Evolutionary conservation across 306 rosid genomes (phyloP).

Genomic region (Lagenaria siceraria): DNA sequence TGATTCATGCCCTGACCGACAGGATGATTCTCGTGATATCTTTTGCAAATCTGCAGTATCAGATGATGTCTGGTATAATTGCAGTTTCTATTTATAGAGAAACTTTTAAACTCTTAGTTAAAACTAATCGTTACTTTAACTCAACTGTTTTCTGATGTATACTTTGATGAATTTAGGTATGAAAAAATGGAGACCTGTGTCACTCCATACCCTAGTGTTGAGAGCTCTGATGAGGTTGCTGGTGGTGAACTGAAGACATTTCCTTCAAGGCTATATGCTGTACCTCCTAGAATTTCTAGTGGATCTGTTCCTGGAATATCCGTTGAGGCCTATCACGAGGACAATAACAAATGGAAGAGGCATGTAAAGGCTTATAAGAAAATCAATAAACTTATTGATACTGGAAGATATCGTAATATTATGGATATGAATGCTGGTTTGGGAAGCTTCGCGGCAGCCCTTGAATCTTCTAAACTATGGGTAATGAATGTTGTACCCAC

Average conservation of each 20-base stretch:
- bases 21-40: slow-evolving; percentile 40
- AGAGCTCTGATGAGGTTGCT: slow-evolving; percentile 26
- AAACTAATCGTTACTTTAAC: background rate
- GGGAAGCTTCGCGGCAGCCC: slow-evolving; percentile 86
- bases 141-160: background rate
- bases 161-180: slow-evolving; percentile 34
- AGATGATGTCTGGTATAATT: slow-evolving; percentile 66
- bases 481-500: slow-evolving; percentile 95
- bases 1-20: slow-evolving; percentile 58
- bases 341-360: slow-evolving; percentile 66
- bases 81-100: background rate
- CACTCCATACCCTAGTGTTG: slow-evolving; percentile 36
- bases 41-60: slow-evolving; percentile 45
- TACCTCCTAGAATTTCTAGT: slow-evolving; percentile 75
- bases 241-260: slow-evolving; percentile 49
- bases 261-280: slow-evolving; percentile 63
- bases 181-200: slow-evolving; percentile 80
- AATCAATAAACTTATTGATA: slow-evolving; percentile 49
- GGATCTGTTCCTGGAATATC: slow-evolving; percentile 77
- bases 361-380: slow-evolving; percentile 75
- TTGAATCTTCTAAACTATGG: slow-evolving; percentile 72
- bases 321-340: slow-evolving; percentile 43
- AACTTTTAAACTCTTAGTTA: background rate
- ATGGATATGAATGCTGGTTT: slow-evolving; percentile 96
- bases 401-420: slow-evolving; percentile 94